These are phyloP conservation scores for Bjerkandera adusta DNA, from an alignment of 1,284 basidiomycete species.

Conservation along the genomic window DNA sequence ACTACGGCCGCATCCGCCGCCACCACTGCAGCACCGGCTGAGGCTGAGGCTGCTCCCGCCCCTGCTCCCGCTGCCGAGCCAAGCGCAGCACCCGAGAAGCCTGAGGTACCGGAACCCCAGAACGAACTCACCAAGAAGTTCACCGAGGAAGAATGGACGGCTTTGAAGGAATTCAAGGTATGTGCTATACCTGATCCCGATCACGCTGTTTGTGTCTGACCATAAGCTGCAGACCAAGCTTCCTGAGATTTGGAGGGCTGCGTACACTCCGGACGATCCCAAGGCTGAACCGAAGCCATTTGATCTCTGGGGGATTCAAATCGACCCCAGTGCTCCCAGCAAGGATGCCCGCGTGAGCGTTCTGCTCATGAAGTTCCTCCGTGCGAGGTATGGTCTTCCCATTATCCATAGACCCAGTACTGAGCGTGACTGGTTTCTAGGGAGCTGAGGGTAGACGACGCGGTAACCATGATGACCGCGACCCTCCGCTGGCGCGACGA, in stretches of 20 bases:
- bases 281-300: constrained; percentile 49
- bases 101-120: no score
- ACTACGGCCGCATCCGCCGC: constrained; percentile 10
- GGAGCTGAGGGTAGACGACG: constrained; percentile 51
- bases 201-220: constrained; percentile 1
- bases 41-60: constrained; percentile 2
- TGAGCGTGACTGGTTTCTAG: constrained; percentile 30
- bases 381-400: constrained; percentile 54
- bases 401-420: background rate
- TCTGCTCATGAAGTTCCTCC: constrained; percentile 74
- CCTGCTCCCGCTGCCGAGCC: constrained; percentile 34
- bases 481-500: constrained; percentile 74
- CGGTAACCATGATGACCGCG: constrained; percentile 60
- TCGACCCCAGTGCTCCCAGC: constrained; percentile 50
- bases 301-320: constrained; percentile 65
- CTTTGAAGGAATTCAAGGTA: constrained; percentile 66
- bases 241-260: constrained; percentile 54
- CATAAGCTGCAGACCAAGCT: constrained; percentile 42
- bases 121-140: constrained; percentile 67
- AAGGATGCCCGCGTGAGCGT: constrained; percentile 65
- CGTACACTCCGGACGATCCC: constrained; percentile 49
- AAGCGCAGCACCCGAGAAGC: no score
- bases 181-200: constrained; percentile 19
- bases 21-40: constrained; percentile 5
- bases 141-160: constrained; percentile 64